phyloP scores from a whole-genome alignment of 371 early-diverging fungal species.

The Mortierella sp. region DNA sequence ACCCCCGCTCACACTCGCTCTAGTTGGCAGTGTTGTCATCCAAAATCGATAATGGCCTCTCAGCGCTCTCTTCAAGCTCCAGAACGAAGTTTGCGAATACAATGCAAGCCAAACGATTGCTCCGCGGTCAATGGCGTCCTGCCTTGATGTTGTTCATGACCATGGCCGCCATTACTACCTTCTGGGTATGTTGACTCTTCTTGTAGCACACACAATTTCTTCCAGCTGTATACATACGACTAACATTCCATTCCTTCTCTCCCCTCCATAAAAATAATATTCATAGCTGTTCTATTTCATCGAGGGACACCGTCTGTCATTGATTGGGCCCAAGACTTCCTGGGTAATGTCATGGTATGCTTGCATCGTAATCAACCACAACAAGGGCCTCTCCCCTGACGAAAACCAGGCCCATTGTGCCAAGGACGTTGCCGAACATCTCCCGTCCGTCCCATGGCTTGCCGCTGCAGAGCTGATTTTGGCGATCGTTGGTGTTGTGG shows the following conservation, averaged over 20 bases:
- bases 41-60: slow-evolving; percentile 33
- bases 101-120: slow-evolving; percentile 51
- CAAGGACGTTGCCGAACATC: background rate
- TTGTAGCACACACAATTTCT: too few species aligned
- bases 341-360: slow-evolving; percentile 34
- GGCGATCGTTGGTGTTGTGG: slow-evolving; percentile 32
- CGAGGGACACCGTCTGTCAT: slow-evolving; percentile 24
- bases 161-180: slow-evolving; percentile 29
- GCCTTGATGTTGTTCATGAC: slow-evolving; percentile 38
- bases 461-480: slow-evolving; percentile 36
- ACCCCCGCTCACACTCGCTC: background rate
- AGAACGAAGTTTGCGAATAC: slow-evolving; percentile 28
- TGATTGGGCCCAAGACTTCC: slow-evolving; percentile 1
- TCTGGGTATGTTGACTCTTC: slow-evolving; percentile 28
- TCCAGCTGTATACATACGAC: background rate
- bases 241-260: background rate
- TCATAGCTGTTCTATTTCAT: slow-evolving; percentile 47
- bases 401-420: slow-evolving; percentile 33
- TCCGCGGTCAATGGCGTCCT: slow-evolving; percentile 55
- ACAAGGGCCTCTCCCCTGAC: slow-evolving; percentile 10
- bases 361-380: slow-evolving; percentile 6
- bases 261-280: too few species aligned
- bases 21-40: slow-evolving; percentile 46
- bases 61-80: slow-evolving; percentile 29
- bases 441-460: slow-evolving; percentile 49